Conservation (phyloP, 805 yeast genomes). For the Cyberlindnera galapagoensis region DNA sequence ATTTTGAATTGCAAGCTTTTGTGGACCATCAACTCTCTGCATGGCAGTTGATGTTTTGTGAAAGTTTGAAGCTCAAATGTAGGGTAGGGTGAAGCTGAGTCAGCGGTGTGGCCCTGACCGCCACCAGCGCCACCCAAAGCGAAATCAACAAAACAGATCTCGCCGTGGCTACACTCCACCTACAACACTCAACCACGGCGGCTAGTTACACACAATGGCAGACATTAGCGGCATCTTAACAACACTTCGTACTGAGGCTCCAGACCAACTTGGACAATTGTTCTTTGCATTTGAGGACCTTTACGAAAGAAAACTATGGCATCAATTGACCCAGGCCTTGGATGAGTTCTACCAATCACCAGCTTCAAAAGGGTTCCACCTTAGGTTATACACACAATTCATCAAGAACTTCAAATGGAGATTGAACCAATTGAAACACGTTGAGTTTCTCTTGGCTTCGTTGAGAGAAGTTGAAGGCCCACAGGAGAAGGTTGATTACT, state of each 20-base stretch:
- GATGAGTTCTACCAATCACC: slow-evolving; percentile 52
- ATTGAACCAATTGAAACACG: slow-evolving; percentile 73
- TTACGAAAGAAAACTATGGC: slow-evolving; percentile 91
- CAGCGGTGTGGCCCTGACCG: no score
- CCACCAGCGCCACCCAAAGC: no score
- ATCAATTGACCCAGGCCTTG: slow-evolving; percentile 74
- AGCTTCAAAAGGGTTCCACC: slow-evolving; percentile 46
- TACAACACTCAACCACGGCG: no score
- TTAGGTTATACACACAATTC: slow-evolving; percentile 66
- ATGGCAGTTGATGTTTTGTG: no score
- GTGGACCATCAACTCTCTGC: no score
- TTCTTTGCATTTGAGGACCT: slow-evolving; percentile 73
- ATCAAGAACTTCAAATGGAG: slow-evolving; percentile 59
- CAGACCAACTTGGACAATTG: slow-evolving; percentile 52
- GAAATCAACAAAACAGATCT: no score
- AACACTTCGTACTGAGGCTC: slow-evolving; percentile 59
- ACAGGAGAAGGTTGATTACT: slow-evolving; percentile 45
- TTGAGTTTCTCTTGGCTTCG: slow-evolving; percentile 61
- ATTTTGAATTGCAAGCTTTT: no score
- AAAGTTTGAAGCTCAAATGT: no score
- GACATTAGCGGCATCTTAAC: slow-evolving; percentile 23
- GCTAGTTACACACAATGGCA: slow-evolving; percentile 1
- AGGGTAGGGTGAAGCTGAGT: no score
- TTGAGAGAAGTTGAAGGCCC: slow-evolving; percentile 34
- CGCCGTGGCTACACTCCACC: no score